phyloP scores from a whole-genome alignment of 495 filamentous ascomycete genomes.

The Xylaria intraflava region DNA sequence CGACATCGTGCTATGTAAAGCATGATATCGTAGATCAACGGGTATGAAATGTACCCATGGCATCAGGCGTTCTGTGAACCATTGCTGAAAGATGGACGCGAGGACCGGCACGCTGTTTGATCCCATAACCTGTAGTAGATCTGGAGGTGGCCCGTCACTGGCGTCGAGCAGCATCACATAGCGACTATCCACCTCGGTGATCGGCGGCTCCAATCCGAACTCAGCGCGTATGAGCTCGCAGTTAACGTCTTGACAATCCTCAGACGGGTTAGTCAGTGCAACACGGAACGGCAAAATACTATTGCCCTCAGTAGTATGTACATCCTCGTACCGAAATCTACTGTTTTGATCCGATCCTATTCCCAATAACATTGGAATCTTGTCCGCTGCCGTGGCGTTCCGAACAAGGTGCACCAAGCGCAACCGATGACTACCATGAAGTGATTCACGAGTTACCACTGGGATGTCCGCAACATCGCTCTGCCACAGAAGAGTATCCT shows the following conservation, averaged over 20 bases:
- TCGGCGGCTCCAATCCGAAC: constrained; percentile 44
- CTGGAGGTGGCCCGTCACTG: constrained; percentile 61
- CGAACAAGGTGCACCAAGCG: constrained; percentile 58
- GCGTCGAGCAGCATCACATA: constrained; percentile 63
- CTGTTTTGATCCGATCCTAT: constrained; percentile 14
- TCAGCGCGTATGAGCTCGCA: constrained; percentile 48
- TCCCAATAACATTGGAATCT: constrained; percentile 35
- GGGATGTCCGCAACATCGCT: constrained; percentile 35
- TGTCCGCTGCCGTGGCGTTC: constrained; percentile 33
- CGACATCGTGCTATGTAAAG: constrained; percentile 55
- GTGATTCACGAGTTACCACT: constrained; percentile 27
- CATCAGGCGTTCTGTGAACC: constrained; percentile 64
- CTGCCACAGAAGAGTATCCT: constrained; percentile 56
- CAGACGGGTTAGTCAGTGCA: constrained; percentile 39
- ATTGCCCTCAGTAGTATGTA: constrained; percentile 28
- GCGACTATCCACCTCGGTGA: constrained; percentile 27
- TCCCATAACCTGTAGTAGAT: constrained; percentile 55
- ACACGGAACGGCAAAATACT: constrained; percentile 33
- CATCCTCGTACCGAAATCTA: constrained; percentile 30
- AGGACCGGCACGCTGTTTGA: constrained; percentile 59
- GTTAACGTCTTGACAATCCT: constrained; percentile 43
- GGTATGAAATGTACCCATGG: constrained; percentile 79
- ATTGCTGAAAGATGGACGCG: constrained; percentile 61
- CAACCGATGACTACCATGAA: constrained; percentile 43
- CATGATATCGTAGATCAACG: constrained; percentile 61